These are phyloP conservation scores for Trifolium repens DNA, from an alignment of 306 rosid genomes.

Conservation along the genomic window DNA sequence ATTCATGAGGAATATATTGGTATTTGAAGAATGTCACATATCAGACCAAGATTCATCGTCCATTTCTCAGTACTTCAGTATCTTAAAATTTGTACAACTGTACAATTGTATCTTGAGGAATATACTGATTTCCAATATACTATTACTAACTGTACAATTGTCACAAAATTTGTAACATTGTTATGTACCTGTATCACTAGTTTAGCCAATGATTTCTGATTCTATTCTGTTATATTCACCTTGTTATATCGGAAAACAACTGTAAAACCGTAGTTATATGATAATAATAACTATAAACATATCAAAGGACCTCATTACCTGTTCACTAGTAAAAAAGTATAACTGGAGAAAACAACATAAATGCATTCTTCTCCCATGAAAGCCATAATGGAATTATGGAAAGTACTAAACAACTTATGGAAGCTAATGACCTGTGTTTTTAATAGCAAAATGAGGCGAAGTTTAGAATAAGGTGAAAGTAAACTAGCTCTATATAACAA, in stretches of 20 bases:
- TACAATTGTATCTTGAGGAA: too few species aligned
- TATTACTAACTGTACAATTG: conserved; percentile 28
- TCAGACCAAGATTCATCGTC: background rate
- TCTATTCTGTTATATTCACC: background rate
- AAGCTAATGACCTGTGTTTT: too few species aligned
- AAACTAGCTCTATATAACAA: too few species aligned
- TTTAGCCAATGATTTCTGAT: background rate
- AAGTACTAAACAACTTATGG: too few species aligned
- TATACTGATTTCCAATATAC: conserved; percentile 44
- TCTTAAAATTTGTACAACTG: too few species aligned
- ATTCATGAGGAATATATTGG: conserved; percentile 27
- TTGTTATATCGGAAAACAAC: background rate
- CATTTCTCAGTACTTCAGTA: conserved; percentile 35
- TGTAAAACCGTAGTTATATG: background rate
- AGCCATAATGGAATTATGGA: too few species aligned
- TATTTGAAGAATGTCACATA: conserved; percentile 46
- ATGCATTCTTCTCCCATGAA: too few species aligned
- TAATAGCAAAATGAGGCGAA: too few species aligned
- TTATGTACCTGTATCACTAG: background rate
- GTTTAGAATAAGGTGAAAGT: too few species aligned
- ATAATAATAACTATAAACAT: background rate
- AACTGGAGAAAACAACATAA: too few species aligned
- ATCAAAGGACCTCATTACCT: background rate
- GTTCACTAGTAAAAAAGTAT: background rate
- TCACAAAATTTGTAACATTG: conserved; percentile 40